These are phyloP conservation scores for Musa troglodytarum DNA, from an alignment of 176 grass and related monocot genomes.

Conservation along the genomic window DNA sequence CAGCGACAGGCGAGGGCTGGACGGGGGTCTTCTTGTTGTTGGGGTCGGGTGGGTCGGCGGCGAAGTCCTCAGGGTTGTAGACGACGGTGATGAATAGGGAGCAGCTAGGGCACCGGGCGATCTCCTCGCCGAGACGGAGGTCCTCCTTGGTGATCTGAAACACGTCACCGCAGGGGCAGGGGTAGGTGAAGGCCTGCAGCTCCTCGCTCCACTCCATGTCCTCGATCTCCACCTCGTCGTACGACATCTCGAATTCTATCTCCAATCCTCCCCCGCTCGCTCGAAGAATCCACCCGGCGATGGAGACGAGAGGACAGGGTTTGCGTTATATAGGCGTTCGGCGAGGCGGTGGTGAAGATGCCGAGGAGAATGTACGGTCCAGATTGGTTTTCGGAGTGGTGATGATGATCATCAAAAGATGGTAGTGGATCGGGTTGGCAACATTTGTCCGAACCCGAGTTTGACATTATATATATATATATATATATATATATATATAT, in stretches of 20 bases:
- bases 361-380: too few relatives aligned
- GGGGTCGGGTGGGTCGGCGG: slow-evolving; percentile 35
- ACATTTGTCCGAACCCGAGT: too few relatives aligned
- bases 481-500: too few relatives aligned
- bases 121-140: slow-evolving; percentile 89
- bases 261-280: too few relatives aligned
- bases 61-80: slow-evolving; percentile 87
- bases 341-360: too few relatives aligned
- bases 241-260: slow-evolving; percentile 44
- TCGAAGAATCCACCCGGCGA: too few relatives aligned
- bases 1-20: slow-evolving; percentile 32
- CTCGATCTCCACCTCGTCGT: slow-evolving; percentile 99
- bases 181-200: slow-evolving; percentile 80
- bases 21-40: slow-evolving; percentile 33
- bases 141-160: slow-evolving; percentile 90
- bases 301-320: too few relatives aligned
- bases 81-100: slow-evolving; percentile 94
- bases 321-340: too few relatives aligned
- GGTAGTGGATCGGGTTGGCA: too few relatives aligned
- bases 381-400: too few relatives aligned
- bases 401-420: too few relatives aligned
- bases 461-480: too few relatives aligned
- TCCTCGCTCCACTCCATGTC: slow-evolving; percentile 95
- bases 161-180: slow-evolving; percentile 89
- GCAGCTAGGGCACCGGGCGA: slow-evolving; percentile 81